phyloP scores from a whole-genome alignment of 2,329 filamentous ascomycete genomes.

The Talaromyces sp. region DNA sequence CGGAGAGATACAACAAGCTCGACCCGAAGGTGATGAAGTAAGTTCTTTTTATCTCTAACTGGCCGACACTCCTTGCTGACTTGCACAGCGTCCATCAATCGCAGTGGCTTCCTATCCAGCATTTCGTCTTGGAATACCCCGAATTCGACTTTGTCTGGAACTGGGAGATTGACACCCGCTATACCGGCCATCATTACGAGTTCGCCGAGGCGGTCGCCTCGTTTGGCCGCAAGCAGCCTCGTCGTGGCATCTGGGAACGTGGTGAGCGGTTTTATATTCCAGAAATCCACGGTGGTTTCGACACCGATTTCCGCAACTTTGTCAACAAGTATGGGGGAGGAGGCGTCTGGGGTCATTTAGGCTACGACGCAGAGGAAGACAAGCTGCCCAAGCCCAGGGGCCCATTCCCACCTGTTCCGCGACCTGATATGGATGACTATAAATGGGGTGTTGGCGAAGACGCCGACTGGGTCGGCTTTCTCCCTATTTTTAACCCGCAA shows the following conservation, averaged over 20 bases:
- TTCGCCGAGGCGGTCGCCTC: slow-evolving; percentile 59
- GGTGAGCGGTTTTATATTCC: slow-evolving; percentile 54
- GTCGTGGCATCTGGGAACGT: slow-evolving; percentile 56
- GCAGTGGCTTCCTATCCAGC: slow-evolving; percentile 47
- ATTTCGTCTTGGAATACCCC: slow-evolving; percentile 59
- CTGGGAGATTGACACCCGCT: slow-evolving; percentile 65
- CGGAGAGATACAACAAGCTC: slow-evolving; percentile 16
- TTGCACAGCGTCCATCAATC: slow-evolving; percentile 11
- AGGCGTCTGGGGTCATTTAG: slow-evolving; percentile 62
- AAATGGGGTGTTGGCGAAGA: slow-evolving; percentile 79
- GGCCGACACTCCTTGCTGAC: neutral
- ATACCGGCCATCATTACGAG: slow-evolving; percentile 64
- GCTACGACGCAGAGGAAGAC: slow-evolving; percentile 48
- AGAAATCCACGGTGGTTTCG: slow-evolving; percentile 46
- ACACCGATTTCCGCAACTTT: slow-evolving; percentile 14
- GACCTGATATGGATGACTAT: slow-evolving; percentile 61
- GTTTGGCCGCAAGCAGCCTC: slow-evolving; percentile 50
- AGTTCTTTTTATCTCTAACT: neutral
- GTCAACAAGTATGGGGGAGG: slow-evolving; percentile 33
- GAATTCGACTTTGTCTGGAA: slow-evolving; percentile 66
- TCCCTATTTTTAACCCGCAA: slow-evolving; percentile 84
- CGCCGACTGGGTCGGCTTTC: slow-evolving; percentile 84
- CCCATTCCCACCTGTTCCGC: slow-evolving; percentile 56
- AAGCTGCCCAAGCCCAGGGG: slow-evolving; percentile 49
- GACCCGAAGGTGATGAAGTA: slow-evolving; percentile 12